phyloP scores from a whole-genome alignment of 345 rosid species.

The Bruguiera sexangula region DNA sequence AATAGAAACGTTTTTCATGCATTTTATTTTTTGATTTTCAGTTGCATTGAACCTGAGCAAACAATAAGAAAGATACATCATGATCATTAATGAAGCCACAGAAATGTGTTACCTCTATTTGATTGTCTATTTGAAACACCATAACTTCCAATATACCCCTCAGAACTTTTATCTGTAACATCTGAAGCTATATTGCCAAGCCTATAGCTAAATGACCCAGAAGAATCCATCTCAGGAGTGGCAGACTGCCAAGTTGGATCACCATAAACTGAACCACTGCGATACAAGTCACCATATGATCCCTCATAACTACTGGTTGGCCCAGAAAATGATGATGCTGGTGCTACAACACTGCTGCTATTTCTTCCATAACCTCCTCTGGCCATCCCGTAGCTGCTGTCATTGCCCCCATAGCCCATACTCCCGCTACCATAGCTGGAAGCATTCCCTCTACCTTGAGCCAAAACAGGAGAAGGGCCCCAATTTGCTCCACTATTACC shows the following conservation, averaged over 20 bases:
- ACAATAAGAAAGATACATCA: background rate
- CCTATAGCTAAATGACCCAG: conserved; percentile 65
- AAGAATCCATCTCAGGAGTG: conserved; percentile 56
- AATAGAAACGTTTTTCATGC: background rate
- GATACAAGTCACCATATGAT: conserved; percentile 60
- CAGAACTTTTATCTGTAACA: conserved; percentile 54
- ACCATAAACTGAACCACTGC: conserved; percentile 59
- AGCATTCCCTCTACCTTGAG: conserved; percentile 39
- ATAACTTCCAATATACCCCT: conserved; percentile 69
- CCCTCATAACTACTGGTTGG: conserved; percentile 54
- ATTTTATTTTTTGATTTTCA: background rate
- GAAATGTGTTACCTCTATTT: conserved; percentile 67
- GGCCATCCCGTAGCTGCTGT: conserved; percentile 39
- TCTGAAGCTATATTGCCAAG: conserved; percentile 64
- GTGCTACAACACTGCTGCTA: conserved; percentile 42
- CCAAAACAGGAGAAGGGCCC: conserved; percentile 52
- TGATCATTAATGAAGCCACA: background rate
- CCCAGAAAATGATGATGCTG: conserved; percentile 56
- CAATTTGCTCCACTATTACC: conserved; percentile 71
- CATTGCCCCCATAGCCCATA: conserved; percentile 40
- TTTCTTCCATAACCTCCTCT: conserved; percentile 60
- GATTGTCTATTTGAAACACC: conserved; percentile 68
- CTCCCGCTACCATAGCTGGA: conserved; percentile 36
- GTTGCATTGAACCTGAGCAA: background rate
- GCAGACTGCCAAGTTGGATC: conserved; percentile 76